Evolutionary conservation across 2,329 filamentous ascomycete species (phyloP).

Genomic region (Botryotinia narcissicola): DNA sequence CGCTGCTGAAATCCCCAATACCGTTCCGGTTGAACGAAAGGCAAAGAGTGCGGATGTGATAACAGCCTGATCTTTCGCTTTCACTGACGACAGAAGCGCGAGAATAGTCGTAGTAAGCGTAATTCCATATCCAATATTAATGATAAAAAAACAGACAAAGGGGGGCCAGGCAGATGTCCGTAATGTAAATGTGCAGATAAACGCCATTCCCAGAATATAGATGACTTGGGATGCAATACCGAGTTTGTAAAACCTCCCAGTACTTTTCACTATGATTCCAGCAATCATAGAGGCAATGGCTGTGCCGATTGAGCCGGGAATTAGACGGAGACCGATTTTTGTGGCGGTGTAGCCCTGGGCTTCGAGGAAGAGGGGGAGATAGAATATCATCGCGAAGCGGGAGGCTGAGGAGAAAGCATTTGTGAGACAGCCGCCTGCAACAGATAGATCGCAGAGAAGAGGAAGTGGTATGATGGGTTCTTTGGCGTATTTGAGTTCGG

Average conservation of each 20-base stretch:
- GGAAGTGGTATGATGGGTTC: constrained; percentile 56
- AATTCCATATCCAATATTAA: constrained; percentile 52
- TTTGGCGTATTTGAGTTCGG: constrained; percentile 51
- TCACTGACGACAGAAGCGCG: constrained; percentile 65
- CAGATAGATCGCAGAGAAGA: constrained; percentile 61
- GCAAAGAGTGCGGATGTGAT: constrained; percentile 75
- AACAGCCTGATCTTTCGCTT: constrained; percentile 65
- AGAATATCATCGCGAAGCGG: constrained; percentile 59
- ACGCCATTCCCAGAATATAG: constrained; percentile 49
- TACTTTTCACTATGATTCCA: constrained; percentile 65
- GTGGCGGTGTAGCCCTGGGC: constrained; percentile 62
- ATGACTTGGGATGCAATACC: constrained; percentile 49
- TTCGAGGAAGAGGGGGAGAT: constrained; percentile 73
- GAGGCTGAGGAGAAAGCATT: constrained; percentile 69
- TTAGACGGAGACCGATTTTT: constrained; percentile 59
- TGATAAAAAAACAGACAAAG: constrained; percentile 53
- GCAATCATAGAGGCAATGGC: constrained; percentile 59
- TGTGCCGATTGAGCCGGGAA: constrained; percentile 61
- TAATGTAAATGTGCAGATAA: constrained; percentile 51
- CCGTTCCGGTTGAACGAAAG: constrained; percentile 71
- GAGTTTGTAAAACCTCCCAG: constrained; percentile 67
- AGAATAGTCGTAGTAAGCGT: constrained; percentile 70
- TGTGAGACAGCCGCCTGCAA: constrained; percentile 65
- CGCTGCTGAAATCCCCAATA: constrained; percentile 54
- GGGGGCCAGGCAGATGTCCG: constrained; percentile 52